Percentiles rank a stretch among this genome's conserved stretches.
These are phyloP conservation scores for Mycosphaerella sp. DNA, from an alignment of 2,329 filamentous ascomycete genomes.

Conservation along the genomic window DNA sequence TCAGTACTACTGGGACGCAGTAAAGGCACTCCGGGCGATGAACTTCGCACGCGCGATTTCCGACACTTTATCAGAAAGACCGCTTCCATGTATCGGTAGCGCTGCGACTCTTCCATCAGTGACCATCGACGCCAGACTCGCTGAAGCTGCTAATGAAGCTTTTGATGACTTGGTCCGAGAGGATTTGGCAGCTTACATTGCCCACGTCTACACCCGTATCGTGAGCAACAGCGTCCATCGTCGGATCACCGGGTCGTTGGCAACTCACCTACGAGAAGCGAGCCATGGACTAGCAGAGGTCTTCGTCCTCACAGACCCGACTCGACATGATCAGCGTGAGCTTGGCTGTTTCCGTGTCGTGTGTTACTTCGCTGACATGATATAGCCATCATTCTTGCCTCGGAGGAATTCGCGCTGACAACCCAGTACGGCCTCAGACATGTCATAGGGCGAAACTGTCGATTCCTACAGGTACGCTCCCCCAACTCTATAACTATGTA, in stretches of 20 bases:
- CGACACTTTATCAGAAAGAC: slow-evolving; percentile 43
- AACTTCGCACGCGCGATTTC: slow-evolving; percentile 63
- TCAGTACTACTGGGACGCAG: slow-evolving; percentile 14
- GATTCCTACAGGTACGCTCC: slow-evolving; percentile 69
- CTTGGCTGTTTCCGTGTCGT: neutral
- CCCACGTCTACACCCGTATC: slow-evolving; percentile 59
- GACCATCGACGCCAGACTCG: slow-evolving; percentile 48
- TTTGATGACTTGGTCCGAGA: slow-evolving; percentile 59
- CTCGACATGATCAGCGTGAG: slow-evolving; percentile 57
- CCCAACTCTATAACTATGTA: neutral
- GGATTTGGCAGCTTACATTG: slow-evolving; percentile 65
- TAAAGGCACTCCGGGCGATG: slow-evolving; percentile 62
- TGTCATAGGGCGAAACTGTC: slow-evolving; percentile 67
- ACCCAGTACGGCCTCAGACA: slow-evolving; percentile 69
- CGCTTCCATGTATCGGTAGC: slow-evolving; percentile 38
- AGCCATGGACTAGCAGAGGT: slow-evolving; percentile 69
- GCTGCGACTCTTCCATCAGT: slow-evolving; percentile 2
- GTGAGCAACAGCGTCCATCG: slow-evolving; percentile 61
- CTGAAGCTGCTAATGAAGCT: slow-evolving; percentile 55
- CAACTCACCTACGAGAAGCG: slow-evolving; percentile 56
- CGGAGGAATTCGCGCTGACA: slow-evolving; percentile 66
- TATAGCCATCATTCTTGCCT: slow-evolving; percentile 61
- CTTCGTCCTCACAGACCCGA: slow-evolving; percentile 69
- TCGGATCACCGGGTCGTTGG: slow-evolving; percentile 59
- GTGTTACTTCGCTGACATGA: neutral